phyloP scores from a whole-genome alignment of 2,329 filamentous ascomycete genomes.

The Neofusicoccum laricinum region DNA sequence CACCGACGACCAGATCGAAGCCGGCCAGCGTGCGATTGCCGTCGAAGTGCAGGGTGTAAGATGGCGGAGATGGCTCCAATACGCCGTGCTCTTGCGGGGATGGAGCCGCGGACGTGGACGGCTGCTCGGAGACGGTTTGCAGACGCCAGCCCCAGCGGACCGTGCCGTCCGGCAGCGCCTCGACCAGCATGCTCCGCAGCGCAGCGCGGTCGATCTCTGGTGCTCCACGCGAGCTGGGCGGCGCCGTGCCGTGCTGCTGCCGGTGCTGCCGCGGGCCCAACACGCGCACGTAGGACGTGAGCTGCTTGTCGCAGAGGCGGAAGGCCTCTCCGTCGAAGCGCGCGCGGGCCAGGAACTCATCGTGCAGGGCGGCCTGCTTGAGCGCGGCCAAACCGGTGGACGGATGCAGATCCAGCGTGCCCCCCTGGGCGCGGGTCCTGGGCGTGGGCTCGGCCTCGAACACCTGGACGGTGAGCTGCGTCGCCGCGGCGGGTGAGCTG shows the following conservation, averaged over 20 bases:
- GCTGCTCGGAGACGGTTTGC: background rate
- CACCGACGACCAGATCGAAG: constrained; percentile 44
- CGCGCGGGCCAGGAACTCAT: constrained; percentile 48
- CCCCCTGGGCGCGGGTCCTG: constrained; percentile 32
- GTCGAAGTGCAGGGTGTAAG: constrained; percentile 26
- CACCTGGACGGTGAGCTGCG: constrained; percentile 24
- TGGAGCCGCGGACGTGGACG: too few species aligned
- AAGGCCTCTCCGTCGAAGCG: constrained; percentile 53
- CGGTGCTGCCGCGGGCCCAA: background rate
- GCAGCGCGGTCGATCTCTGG: constrained; percentile 27
- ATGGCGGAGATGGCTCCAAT: background rate
- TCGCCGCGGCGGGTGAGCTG: background rate
- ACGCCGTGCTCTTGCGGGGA: background rate
- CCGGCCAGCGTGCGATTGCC: constrained; percentile 26
- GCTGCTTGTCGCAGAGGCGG: constrained; percentile 31
- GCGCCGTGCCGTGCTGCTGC: background rate
- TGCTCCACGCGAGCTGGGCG: background rate
- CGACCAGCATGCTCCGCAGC: constrained; percentile 25
- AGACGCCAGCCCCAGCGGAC: constrained; percentile 26
- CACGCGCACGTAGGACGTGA: constrained; percentile 23
- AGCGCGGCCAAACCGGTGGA: constrained; percentile 51
- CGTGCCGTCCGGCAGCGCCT: constrained; percentile 23
- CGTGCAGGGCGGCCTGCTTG: constrained; percentile 49
- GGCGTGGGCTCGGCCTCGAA: constrained; percentile 32
- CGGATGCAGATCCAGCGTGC: constrained; percentile 38